Base-by-base conservation (phyloP, 306 rosid genomes). In the Prinsepia uniflora region DNA sequence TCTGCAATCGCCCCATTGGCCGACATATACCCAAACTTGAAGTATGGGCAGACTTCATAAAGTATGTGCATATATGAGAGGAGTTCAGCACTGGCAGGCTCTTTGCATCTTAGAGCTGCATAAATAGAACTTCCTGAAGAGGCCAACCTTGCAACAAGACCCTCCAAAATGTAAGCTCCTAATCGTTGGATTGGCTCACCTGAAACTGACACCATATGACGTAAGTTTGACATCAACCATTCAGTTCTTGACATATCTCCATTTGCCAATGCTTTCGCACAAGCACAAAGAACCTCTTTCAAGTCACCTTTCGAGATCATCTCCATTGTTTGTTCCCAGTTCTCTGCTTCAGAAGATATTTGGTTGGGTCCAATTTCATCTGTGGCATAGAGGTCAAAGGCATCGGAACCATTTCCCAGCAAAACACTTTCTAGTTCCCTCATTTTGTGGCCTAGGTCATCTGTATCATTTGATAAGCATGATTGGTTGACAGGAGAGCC, bases 1-100 rank as follows among this genome's bases (percentile, higher is more conserved):
- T 93, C 97, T 44, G 96, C 98, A 69, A 93, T 93, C 44, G 90
- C 94, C 53, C 98, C 98, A 78, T 90, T 90, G 46, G 97, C 98
- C 22, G 98, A 88, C 86, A 93, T 78, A 67, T 88, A 90, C 0
- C 98, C 96, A 58, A 93, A 90, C 72, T 93, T 93, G 81, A 93
- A 84, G 76, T 82, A 90, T 48, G 98, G 98, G 58, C 90, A 85
- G 60, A 90, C 65, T 78, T 90, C 98, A 68, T 85, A 93, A 43
- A 93, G 92, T 34, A 79, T 45, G 58, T 88, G 90, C 98, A 93
- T 93, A 71, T 88, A 81, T 8, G 98, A 85, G 43, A 90, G 88
- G 48, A 90, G 83, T 70, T 90, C 92, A 5, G 77, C 77, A 42
- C 95, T 68, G 9, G 85, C 80, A 63, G 96, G 98, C 63, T 93